Percentiles rank a stretch among this genome's conserved stretches.
Conservation (phyloP, 1,284 basidiomycete genomes). For the Cystobasidium slooffiae region DNA sequence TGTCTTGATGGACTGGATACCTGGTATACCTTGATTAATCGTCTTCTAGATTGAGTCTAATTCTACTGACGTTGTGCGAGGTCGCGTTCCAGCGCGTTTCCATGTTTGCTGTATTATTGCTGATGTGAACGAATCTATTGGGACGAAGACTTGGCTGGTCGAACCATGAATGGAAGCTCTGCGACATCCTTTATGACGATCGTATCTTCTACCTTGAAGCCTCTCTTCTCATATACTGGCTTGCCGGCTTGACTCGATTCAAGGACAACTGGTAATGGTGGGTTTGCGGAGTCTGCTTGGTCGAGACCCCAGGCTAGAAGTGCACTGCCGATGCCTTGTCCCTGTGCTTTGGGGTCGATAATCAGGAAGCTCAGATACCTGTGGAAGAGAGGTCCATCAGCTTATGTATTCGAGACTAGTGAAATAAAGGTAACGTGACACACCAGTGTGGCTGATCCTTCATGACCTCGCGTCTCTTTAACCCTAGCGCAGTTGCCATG, state of each 20-base stretch:
- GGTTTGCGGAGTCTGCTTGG: conserved; percentile 18
- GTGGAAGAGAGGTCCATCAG: not conserved
- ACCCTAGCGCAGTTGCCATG: conserved; percentile 1
- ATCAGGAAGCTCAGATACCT: conserved; percentile 36
- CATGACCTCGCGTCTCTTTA: conserved; percentile 3
- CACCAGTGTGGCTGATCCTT: conserved; percentile 34
- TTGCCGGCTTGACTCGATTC: conserved; percentile 22
- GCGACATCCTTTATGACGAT: conserved; percentile 3
- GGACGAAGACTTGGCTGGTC: not conserved
- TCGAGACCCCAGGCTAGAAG: conserved; percentile 30
- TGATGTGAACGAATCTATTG: not conserved
- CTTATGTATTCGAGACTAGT: not conserved
- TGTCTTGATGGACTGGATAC: too few species aligned
- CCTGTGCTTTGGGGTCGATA: conserved; percentile 26
- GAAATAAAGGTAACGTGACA: not conserved
- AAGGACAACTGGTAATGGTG: conserved; percentile 21
- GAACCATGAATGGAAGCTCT: conserved; percentile 27
- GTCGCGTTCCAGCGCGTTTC: too few species aligned
- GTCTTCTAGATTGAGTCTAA: too few species aligned
- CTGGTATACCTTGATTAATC: too few species aligned
- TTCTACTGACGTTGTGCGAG: too few species aligned
- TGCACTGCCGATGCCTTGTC: conserved; percentile 29
- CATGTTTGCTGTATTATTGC: too few species aligned
- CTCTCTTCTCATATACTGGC: conserved; percentile 29
- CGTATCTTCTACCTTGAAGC: conserved; percentile 15